These are phyloP conservation scores for Colletotrichum tabaci DNA, from an alignment of 2,329 filamentous ascomycete species.

Conservation along the genomic window DNA sequence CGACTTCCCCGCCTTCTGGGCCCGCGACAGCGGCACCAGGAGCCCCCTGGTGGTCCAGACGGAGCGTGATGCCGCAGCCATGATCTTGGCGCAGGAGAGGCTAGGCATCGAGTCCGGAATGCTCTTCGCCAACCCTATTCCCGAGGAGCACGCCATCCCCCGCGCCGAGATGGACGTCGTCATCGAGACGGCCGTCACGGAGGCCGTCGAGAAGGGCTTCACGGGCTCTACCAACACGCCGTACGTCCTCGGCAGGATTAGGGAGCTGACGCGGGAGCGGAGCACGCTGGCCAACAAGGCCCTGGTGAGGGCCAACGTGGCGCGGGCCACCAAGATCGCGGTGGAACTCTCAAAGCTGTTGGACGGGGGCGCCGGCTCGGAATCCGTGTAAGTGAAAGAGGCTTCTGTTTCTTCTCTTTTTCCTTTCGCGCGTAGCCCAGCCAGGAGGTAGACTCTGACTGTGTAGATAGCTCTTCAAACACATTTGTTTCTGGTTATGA, in stretches of 20 bases:
- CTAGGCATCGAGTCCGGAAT: conserved; percentile 84
- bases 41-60: conserved; percentile 83
- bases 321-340: conserved; percentile 68
- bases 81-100: conserved; percentile 83
- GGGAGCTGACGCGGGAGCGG: conserved; percentile 80
- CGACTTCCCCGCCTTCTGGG: conserved; percentile 95
- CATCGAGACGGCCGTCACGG: conserved; percentile 77
- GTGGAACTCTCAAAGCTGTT: conserved; percentile 62
- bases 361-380: conserved; percentile 22
- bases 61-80: conserved; percentile 88
- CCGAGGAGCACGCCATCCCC: conserved; percentile 77
- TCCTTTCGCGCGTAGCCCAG: conserved; percentile 44
- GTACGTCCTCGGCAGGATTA: conserved; percentile 84
- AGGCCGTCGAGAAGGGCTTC: conserved; percentile 75
- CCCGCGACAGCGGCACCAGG: conserved; percentile 84
- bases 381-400: conserved; percentile 39
- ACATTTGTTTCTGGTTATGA: conserved; percentile 36
- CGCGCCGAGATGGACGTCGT: conserved; percentile 78
- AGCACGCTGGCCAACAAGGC: conserved; percentile 83
- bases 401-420: conserved; percentile 7
- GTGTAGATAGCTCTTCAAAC: conserved; percentile 43
- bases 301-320: conserved; percentile 68
- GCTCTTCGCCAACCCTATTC: conserved; percentile 91
- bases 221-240: conserved; percentile 87
- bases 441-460: conserved; percentile 41